Evolutionary conservation across 176 grass and related monocot genomes (phyloP).

Genomic region (Raddia guianensis): DNA sequence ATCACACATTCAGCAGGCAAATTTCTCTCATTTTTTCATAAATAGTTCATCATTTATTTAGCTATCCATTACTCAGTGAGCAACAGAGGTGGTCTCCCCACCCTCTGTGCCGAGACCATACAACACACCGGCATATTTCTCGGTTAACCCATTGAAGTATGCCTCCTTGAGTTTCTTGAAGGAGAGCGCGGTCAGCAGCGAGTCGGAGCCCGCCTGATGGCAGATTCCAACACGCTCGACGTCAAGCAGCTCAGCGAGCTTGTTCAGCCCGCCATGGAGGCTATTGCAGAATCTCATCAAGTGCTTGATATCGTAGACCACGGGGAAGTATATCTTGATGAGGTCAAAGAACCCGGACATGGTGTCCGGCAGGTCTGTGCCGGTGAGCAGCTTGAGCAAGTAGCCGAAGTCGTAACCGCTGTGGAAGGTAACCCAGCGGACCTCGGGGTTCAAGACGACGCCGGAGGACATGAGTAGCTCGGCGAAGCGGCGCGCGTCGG

Average conservation of each 20-base stretch:
- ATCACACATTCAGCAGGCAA: constrained; percentile 47
- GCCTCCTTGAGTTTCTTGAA: constrained; percentile 71
- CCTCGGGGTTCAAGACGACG: constrained; percentile 50
- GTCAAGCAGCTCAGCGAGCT: constrained; percentile 65
- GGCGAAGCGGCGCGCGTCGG: constrained; percentile 48
- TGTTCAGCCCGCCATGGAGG: constrained; percentile 68
- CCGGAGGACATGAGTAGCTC: constrained; percentile 75
- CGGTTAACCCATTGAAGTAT: constrained; percentile 66
- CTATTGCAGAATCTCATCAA: constrained; percentile 64
- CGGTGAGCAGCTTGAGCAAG: constrained; percentile 56
- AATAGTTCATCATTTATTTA: constrained; percentile 60
- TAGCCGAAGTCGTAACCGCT: constrained; percentile 72
- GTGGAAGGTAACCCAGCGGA: constrained; percentile 72
- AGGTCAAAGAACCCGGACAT: constrained; percentile 51
- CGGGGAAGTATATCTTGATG: constrained; percentile 70
- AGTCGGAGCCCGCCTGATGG: constrained; percentile 69
- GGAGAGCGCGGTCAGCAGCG: constrained; percentile 55
- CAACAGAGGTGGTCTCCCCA: constrained; percentile 56
- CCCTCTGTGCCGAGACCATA: constrained; percentile 69
- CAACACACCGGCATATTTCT: constrained; percentile 72
- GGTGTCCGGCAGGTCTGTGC: constrained; percentile 53
- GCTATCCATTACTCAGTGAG: constrained; percentile 63
- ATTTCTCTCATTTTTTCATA: constrained; percentile 44
- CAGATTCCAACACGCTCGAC: constrained; percentile 63
- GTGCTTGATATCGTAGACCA: constrained; percentile 70